Evolutionary conservation across 345 rosid genomes (phyloP).

Genomic region (Heritiera littoralis): DNA sequence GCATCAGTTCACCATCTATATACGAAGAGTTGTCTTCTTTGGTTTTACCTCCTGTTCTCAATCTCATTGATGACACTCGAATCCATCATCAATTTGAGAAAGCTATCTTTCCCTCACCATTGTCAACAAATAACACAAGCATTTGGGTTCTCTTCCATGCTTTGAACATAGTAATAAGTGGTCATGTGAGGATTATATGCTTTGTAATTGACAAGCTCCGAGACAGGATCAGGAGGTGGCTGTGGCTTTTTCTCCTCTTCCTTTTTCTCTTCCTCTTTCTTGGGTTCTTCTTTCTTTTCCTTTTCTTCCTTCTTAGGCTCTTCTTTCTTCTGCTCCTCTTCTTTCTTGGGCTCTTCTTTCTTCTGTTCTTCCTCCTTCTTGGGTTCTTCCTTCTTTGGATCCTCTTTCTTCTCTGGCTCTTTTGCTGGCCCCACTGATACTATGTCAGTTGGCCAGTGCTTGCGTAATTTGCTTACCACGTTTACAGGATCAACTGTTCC

Average conservation of each 20-base stretch:
- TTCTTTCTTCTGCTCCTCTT: constrained; percentile 56
- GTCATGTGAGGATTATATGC: constrained; percentile 81
- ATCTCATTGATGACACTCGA: constrained; percentile 31
- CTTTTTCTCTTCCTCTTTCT: constrained; percentile 42
- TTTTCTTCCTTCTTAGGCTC: constrained; percentile 59
- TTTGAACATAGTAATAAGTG: constrained; percentile 69
- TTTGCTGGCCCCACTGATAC: constrained; percentile 78
- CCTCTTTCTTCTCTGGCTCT: constrained; percentile 75
- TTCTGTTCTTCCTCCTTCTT: constrained; percentile 58
- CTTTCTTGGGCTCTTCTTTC: constrained; percentile 47
- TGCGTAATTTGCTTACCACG: constrained; percentile 74
- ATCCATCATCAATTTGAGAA: constrained; percentile 28
- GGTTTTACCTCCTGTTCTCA: constrained; percentile 17
- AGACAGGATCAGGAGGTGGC: constrained; percentile 56
- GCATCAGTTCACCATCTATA: constrained; percentile 16
- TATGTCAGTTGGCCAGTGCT: constrained; percentile 77
- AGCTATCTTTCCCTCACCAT: background rate
- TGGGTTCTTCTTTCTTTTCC: constrained; percentile 42
- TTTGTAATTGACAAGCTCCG: constrained; percentile 78
- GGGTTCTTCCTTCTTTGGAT: constrained; percentile 61
- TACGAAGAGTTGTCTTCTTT: constrained; percentile 10
- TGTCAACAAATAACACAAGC: constrained; percentile 73
- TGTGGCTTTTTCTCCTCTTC: constrained; percentile 34
- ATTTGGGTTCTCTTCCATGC: constrained; percentile 93
- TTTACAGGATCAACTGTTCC: constrained; percentile 80